phyloP scores from a whole-genome alignment of 306 rosid genomes.

The Cicer bijugum region DNA sequence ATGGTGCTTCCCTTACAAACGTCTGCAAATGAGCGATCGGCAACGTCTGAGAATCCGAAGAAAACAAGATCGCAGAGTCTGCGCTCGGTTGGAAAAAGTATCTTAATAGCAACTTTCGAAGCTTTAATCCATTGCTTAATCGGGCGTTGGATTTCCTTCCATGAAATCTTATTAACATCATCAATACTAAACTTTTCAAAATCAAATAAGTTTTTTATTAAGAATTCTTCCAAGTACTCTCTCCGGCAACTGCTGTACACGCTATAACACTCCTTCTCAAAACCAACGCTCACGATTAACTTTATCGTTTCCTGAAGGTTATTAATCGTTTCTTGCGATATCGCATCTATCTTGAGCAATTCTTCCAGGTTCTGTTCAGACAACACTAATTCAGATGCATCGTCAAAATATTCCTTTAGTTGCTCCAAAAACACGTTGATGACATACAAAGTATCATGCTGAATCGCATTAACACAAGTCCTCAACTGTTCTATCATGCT shows the following conservation, averaged over 20 bases:
- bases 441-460: background rate
- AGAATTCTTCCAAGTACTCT: background rate
- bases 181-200: background rate
- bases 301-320: slow-evolving; percentile 67
- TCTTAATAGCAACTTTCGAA: slow-evolving; percentile 64
- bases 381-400: background rate
- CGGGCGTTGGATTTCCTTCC: background rate
- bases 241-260: slow-evolving; percentile 45
- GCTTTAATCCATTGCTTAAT: slow-evolving; percentile 72
- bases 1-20: slow-evolving; percentile 74
- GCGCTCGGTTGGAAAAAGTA: slow-evolving; percentile 79
- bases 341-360: slow-evolving; percentile 53
- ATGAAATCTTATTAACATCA: background rate
- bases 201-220: background rate
- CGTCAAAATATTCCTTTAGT: background rate
- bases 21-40: slow-evolving; percentile 78
- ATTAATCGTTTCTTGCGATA: slow-evolving; percentile 56
- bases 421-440: background rate
- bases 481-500: background rate
- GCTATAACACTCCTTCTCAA: slow-evolving; percentile 62
- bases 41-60: slow-evolving; percentile 68
- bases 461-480: too few species aligned
- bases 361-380: slow-evolving; percentile 49
- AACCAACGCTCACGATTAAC: slow-evolving; percentile 64
- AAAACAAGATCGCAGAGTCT: slow-evolving; percentile 76